These are phyloP conservation scores for Stemphylium lycopersici DNA, from an alignment of 2,329 filamentous ascomycete genomes.

Conservation along the genomic window DNA sequence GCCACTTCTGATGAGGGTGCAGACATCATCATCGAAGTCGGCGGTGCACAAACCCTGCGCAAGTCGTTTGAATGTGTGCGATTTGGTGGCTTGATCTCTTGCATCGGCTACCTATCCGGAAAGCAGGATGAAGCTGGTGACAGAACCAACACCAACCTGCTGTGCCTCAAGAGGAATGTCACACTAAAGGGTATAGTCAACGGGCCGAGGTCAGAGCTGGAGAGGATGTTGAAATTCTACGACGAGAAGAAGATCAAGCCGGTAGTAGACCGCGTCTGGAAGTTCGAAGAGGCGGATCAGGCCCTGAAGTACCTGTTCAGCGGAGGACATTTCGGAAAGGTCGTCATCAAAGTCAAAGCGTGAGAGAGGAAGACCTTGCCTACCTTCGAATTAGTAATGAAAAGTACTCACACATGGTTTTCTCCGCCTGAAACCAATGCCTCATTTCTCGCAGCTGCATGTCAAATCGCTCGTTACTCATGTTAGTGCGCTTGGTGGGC, in stretches of 20 bases:
- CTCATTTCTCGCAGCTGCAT: too few relatives aligned
- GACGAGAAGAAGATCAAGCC: conserved; percentile 50
- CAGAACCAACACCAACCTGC: conserved; percentile 65
- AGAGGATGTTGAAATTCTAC: conserved; percentile 53
- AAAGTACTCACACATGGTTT: background rate
- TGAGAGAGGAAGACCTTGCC: background rate
- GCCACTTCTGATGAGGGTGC: conserved; percentile 51
- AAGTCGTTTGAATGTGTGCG: conserved; percentile 53
- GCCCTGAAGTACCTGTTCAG: conserved; percentile 39
- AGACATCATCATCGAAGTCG: conserved; percentile 60
- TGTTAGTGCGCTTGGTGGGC: too few relatives aligned
- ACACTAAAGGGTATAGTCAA: conserved; percentile 67
- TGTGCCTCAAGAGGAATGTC: conserved; percentile 58
- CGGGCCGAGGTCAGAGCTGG: conserved; percentile 63
- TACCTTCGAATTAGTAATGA: background rate
- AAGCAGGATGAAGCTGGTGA: conserved; percentile 64
- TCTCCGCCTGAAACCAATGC: too few relatives aligned
- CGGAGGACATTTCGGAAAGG: conserved; percentile 50
- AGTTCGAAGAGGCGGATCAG: conserved; percentile 42
- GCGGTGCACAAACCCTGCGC: conserved; percentile 58
- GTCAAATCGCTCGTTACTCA: too few relatives aligned
- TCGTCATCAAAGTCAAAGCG: conserved; percentile 42
- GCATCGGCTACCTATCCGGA: conserved; percentile 54
- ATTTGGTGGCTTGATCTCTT: conserved; percentile 51
- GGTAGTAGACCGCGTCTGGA: conserved; percentile 50